Evolutionary conservation across 2,329 filamentous ascomycete genomes (phyloP).

Genomic region (Stenocarpella maydis): DNA sequence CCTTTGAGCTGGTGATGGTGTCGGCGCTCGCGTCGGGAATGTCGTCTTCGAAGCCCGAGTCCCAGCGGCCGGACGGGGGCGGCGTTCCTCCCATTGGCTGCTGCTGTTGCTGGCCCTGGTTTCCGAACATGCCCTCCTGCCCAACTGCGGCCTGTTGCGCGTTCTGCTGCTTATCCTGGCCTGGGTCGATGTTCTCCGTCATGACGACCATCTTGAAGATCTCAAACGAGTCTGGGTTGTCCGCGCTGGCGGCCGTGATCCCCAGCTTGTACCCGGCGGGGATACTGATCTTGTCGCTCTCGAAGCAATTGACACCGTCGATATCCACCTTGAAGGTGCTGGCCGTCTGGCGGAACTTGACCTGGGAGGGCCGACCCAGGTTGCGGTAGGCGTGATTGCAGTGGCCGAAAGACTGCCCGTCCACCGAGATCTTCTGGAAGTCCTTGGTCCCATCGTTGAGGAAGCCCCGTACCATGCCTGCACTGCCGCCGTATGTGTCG

Average conservation of each 20-base stretch:
- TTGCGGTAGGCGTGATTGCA: constrained; percentile 94
- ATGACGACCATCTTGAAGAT: constrained; percentile 85
- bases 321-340: constrained; percentile 78
- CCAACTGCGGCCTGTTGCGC: constrained; percentile 34
- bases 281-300: constrained; percentile 79
- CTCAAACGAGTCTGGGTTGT: constrained; percentile 94
- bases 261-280: constrained; percentile 86
- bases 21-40: constrained; percentile 59
- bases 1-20: constrained; percentile 56
- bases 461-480: constrained; percentile 88
- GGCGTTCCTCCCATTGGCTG: constrained; percentile 38
- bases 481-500: constrained; percentile 79
- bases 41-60: constrained; percentile 49
- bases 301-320: constrained; percentile 84
- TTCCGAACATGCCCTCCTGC: constrained; percentile 33
- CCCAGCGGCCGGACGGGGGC: constrained; percentile 39
- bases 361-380: constrained; percentile 80
- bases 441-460: constrained; percentile 89
- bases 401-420: constrained; percentile 90
- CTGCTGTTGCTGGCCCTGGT: constrained; percentile 44
- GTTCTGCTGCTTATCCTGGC: constrained; percentile 37
- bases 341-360: constrained; percentile 75
- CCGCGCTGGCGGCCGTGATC: constrained; percentile 85
- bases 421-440: constrained; percentile 80
- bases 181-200: constrained; percentile 55